Evolutionary conservation across 306 rosid genomes (phyloP).

Genomic region (Quercus ilex): DNA sequence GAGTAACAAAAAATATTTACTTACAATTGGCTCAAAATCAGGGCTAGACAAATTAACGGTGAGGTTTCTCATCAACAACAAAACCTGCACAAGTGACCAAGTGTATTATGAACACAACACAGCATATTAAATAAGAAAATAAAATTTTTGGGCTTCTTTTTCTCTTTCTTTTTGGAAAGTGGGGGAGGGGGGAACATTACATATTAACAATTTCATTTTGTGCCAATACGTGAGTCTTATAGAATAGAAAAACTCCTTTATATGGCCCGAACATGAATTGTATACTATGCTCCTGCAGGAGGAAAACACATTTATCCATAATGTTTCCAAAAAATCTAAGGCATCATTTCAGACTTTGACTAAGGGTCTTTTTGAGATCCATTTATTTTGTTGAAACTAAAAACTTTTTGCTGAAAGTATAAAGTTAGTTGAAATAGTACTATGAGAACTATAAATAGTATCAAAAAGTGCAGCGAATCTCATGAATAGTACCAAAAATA

Average conservation of each 20-base stretch:
- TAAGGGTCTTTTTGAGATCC: too few relatives aligned
- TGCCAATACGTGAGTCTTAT: neutral
- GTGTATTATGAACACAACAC: neutral
- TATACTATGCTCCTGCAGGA: neutral
- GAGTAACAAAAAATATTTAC: constrained; percentile 16
- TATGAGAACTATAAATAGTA: too few relatives aligned
- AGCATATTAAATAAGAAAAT: neutral
- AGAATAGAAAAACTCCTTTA: neutral
- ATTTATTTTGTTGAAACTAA: too few relatives aligned
- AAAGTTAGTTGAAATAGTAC: too few relatives aligned
- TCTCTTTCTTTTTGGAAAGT: neutral
- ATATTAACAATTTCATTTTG: neutral
- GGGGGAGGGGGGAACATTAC: neutral
- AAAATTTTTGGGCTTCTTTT: neutral
- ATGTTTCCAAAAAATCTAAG: neutral
- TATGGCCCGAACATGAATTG: neutral
- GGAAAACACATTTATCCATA: neutral
- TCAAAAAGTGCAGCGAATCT: too few relatives aligned
- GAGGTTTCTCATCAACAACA: constrained; percentile 88
- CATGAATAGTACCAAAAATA: too few relatives aligned
- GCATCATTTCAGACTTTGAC: neutral
- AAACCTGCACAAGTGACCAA: constrained; percentile 59
- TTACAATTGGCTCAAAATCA: constrained; percentile 67
- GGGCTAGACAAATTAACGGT: constrained; percentile 70
- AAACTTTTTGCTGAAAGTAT: too few relatives aligned